A percentile compares a stretch with the other conserved stretches of the same genome.
Evolutionary conservation across 192 early-diverging fungal species (phyloP).

Genomic region (Lobosporangium transversale): DNA sequence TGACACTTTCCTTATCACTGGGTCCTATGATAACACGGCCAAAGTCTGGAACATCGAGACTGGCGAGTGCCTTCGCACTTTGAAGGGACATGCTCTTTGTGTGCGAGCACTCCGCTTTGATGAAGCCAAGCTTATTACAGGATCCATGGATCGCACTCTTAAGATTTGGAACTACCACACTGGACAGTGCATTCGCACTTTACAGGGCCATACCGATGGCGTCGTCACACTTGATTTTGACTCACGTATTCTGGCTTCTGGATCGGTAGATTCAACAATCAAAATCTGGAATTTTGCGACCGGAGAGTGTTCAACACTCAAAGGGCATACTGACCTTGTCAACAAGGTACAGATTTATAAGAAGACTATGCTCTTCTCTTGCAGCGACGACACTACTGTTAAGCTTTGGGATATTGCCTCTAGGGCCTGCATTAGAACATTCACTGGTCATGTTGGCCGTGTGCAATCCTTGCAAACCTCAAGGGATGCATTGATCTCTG

Average conservation of each 20-base stretch:
- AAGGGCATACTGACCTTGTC: slow-evolving; percentile 90
- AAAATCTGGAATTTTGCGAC: slow-evolving; percentile 85
- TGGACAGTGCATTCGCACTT: slow-evolving; percentile 84
- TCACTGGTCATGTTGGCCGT: slow-evolving; percentile 75
- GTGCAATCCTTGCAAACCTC: slow-evolving; percentile 67
- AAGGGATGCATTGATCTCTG: slow-evolving; percentile 33
- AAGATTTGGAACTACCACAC: slow-evolving; percentile 93
- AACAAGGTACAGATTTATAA: slow-evolving; percentile 87
- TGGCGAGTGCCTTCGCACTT: slow-evolving; percentile 75
- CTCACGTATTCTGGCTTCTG: slow-evolving; percentile 81
- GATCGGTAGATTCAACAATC: slow-evolving; percentile 85
- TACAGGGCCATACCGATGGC: slow-evolving; percentile 80
- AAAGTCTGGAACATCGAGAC: slow-evolving; percentile 92
- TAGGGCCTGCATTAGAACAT: slow-evolving; percentile 69
- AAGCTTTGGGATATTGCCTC: slow-evolving; percentile 88
- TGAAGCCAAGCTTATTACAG: slow-evolving; percentile 92
- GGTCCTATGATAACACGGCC: slow-evolving; percentile 89
- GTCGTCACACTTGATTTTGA: slow-evolving; percentile 87
- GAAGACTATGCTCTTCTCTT: slow-evolving; percentile 76
- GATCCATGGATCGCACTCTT: slow-evolving; percentile 91
- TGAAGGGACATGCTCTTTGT: slow-evolving; percentile 85
- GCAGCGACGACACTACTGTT: slow-evolving; percentile 88
- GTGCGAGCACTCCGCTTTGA: slow-evolving; percentile 94
- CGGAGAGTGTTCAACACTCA: slow-evolving; percentile 72
- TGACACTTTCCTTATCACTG: slow-evolving; percentile 83